Evolutionary conservation across 192 early-diverging fungal genomes (phyloP), one percentile per base, ranked within the genome.

Genomic region (Backusella parvicylindrica): DNA sequence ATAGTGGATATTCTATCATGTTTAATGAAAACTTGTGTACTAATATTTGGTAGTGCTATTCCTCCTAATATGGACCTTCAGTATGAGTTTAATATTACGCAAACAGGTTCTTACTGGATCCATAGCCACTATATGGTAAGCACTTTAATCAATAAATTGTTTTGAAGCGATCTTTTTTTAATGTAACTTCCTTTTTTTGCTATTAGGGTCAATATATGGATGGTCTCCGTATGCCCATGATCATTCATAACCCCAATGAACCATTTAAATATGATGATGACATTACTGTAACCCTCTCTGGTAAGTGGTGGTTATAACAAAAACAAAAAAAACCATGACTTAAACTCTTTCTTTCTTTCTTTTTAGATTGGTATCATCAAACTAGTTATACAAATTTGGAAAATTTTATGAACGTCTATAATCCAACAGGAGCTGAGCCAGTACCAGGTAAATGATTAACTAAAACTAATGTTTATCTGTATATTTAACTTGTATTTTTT

Each of bases 101-200:
- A 96, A 72, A 86, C 85, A 26, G 95, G 95, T 37, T 94, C 93
- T 21, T 95, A 92, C 83, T 97, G 95, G 95, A 88, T 91, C 70
- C 94, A 95, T 75, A 82, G 89, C 37, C 94, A 95, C 74, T 86
- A 75, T 76, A 77, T 77, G 38, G 86, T 84, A 70, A 66, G 38
- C 21, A 28, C 8, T 53, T 32, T 32, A 64, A 12, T 26, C 23
- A 35, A 21, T 4, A 47, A 56, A 49, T 31, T 37, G 28, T 32
- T 32, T 60, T 3, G 2, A 47, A 70, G 0, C 0, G 8, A 64
- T 5, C 15, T 6, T 66, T 7, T 16, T 33, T 65, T 33, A 16
- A 66, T 16, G 2, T 33, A n/a, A n/a, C 1, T 66, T 49, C 31
- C 18, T 26, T 16, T 21, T 30, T 6, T 6, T 35, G 2, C 23